Evolutionary conservation across 306 rosid species (phyloP).

Genomic region (Canavalia gladiata): DNA sequence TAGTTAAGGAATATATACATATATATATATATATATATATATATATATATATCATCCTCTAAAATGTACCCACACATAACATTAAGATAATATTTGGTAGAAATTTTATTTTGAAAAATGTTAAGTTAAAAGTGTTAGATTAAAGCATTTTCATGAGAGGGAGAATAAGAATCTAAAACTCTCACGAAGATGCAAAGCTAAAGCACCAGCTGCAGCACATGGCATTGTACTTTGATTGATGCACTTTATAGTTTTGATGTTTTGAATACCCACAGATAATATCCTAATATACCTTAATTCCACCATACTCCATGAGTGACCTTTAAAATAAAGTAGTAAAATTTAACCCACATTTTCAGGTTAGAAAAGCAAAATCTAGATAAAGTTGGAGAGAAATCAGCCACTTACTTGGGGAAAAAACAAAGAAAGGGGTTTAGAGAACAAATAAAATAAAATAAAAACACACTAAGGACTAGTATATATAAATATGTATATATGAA

Average conservation of each 20-base stretch:
- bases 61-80: too few relatives aligned
- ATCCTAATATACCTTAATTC: slow-evolving; percentile 60
- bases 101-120: too few relatives aligned
- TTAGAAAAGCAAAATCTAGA: slow-evolving; percentile 52
- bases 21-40: too few relatives aligned
- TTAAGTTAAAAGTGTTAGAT: too few relatives aligned
- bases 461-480: background rate
- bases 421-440: background rate
- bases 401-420: slow-evolving; percentile 16
- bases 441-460: background rate
- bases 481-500: background rate
- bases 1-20: too few relatives aligned
- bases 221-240: slow-evolving; percentile 49
- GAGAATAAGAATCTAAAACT: too few relatives aligned
- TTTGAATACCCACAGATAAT: slow-evolving; percentile 38
- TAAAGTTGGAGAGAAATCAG: slow-evolving; percentile 35
- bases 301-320: slow-evolving; percentile 43
- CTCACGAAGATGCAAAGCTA: slow-evolving; percentile 45
- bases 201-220: slow-evolving; percentile 66
- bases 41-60: too few relatives aligned
- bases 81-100: too few relatives aligned
- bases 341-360: slow-evolving; percentile 44
- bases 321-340: slow-evolving; percentile 28
- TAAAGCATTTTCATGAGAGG: too few relatives aligned
- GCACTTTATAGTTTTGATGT: slow-evolving; percentile 32